Conservation (phyloP, 202 grass and related monocot species). For the Hordeum pubiflorum region DNA sequence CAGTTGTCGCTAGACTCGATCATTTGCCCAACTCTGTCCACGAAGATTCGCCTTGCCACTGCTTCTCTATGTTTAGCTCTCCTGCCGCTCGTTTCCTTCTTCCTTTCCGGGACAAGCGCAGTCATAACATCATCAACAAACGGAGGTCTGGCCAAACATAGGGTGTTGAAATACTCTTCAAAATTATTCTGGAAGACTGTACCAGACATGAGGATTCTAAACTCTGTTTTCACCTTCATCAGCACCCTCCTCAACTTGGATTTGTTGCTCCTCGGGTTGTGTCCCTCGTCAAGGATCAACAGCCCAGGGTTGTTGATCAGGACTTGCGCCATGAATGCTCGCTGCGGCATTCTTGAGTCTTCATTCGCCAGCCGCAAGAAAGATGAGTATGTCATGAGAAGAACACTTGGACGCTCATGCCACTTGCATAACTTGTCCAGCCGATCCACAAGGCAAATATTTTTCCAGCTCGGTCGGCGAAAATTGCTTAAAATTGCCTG, state of each 20-base stretch:
- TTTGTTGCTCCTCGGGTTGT: constrained; percentile 80
- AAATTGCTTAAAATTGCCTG: constrained; percentile 22
- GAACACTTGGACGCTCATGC: constrained; percentile 74
- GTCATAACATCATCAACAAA: constrained; percentile 60
- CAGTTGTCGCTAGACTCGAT: constrained; percentile 50
- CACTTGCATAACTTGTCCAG: constrained; percentile 71
- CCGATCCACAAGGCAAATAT: constrained; percentile 44
- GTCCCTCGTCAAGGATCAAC: constrained; percentile 88
- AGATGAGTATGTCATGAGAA: constrained; percentile 80
- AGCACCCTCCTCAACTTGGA: constrained; percentile 71
- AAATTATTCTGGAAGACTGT: constrained; percentile 96
- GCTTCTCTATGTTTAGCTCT: constrained; percentile 43
- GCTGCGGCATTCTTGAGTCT: constrained; percentile 38
- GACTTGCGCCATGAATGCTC: constrained; percentile 40
- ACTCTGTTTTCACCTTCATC: constrained; percentile 89
- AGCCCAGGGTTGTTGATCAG: constrained; percentile 69
- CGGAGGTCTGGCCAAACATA: constrained; percentile 83
- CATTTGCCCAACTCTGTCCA: constrained; percentile 69
- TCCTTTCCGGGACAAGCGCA: constrained; percentile 27
- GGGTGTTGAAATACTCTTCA: constrained; percentile 90
- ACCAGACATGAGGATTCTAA: constrained; percentile 81
- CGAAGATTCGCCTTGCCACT: constrained; percentile 58
- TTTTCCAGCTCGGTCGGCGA: constrained; percentile 29
- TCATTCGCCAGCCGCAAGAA: constrained; percentile 61
- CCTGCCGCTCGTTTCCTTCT: constrained; percentile 23